Evolutionary conservation across 768 basidiomycete genomes (phyloP).

Genomic region (Boletus coccyginus): DNA sequence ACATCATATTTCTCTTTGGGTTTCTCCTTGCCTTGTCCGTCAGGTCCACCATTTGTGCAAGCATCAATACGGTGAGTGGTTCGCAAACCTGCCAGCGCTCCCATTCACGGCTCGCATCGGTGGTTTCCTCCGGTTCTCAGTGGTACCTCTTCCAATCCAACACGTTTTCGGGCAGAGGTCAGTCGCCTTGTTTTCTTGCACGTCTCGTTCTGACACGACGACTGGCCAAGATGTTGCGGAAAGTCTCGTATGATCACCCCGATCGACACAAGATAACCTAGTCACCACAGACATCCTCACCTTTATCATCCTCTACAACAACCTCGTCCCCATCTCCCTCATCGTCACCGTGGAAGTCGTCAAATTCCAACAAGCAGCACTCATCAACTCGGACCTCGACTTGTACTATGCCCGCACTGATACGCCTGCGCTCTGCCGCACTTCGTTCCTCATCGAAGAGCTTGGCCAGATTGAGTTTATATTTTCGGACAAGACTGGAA

Average conservation of each 20-base stretch:
- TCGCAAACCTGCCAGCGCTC: neutral
- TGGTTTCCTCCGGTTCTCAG: conserved; percentile 84
- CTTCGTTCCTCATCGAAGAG: conserved; percentile 96
- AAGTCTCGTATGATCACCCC: conserved; percentile 42
- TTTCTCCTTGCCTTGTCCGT: conserved; percentile 84
- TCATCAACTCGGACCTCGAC: conserved; percentile 97
- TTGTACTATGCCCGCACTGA: conserved; percentile 97
- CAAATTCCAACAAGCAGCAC: conserved; percentile 95
- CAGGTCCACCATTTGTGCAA: conserved; percentile 91
- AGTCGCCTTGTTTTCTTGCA: conserved; percentile 14
- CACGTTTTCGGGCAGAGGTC: conserved; percentile 63
- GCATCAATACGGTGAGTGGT: conserved; percentile 67
- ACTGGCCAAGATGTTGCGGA: conserved; percentile 73
- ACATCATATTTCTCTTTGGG: conserved; percentile 93
- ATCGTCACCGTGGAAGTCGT: conserved; percentile 99
- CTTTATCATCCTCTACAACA: conserved; percentile 98
- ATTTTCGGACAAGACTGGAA: conserved; percentile 94
- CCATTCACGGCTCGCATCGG: conserved; percentile 27
- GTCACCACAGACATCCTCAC: conserved; percentile 79
- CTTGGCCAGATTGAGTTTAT: conserved; percentile 97
- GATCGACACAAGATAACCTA: conserved; percentile 2
- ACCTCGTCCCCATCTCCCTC: conserved; percentile 97
- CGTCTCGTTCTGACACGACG: neutral
- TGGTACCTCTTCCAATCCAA: conserved; percentile 84
- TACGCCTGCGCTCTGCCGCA: conserved; percentile 96